Evolutionary conservation across 805 yeast species (phyloP), one percentile per base, ranked within the genome.

Genomic region (Dipodascopsis uninucleata): DNA sequence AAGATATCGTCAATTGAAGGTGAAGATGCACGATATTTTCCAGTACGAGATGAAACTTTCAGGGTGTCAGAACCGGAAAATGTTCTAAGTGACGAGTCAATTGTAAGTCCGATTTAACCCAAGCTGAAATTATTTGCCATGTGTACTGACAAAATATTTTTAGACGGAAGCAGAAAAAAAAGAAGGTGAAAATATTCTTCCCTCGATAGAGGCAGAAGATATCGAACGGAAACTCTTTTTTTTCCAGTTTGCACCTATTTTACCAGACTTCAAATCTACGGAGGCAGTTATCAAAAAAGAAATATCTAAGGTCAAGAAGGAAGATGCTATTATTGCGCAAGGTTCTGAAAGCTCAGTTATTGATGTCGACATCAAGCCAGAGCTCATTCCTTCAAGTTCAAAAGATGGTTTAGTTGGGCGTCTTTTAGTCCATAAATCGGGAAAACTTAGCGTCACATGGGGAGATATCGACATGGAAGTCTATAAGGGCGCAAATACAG

Each of bases 391-490:
- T 20, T 9, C 35, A 33, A 16, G 18, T 7, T 8, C 12, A 33
- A 16, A 57, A 0, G 64, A 67, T 31, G 96, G 96, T 1, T 71
- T 71, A 43, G 71, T 87, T 29, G 97, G 97, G 4, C 71, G 75
- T 7, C 59, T 90, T 26, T 76, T 90, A 43, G 71, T 81, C 36
- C 96, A 89, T 62, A 77, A 81, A 58, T 85, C 96, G 1, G 97
- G 97, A 2, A 85, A 77, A 60, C 63, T 87, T 17, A 73, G 94
- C 3, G 74, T 89, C 63, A 75, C 78, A 48, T 67, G 90, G 29
- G 96, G 95, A 10, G 76, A 78, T 40, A 75, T 78, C 5, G 71
- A 76, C 2, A 74, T 81, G 72, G 86, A 82, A 45, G 79, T 88
- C 18, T 70, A 79, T 3, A 74, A 76, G 57, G 96, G 96, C 12